A percentile compares a stretch with the other conserved stretches of the same genome.
These are phyloP conservation scores for Leishmania aethiopica DNA, from an alignment of 208 protist genomes.

Conservation along the genomic window DNA sequence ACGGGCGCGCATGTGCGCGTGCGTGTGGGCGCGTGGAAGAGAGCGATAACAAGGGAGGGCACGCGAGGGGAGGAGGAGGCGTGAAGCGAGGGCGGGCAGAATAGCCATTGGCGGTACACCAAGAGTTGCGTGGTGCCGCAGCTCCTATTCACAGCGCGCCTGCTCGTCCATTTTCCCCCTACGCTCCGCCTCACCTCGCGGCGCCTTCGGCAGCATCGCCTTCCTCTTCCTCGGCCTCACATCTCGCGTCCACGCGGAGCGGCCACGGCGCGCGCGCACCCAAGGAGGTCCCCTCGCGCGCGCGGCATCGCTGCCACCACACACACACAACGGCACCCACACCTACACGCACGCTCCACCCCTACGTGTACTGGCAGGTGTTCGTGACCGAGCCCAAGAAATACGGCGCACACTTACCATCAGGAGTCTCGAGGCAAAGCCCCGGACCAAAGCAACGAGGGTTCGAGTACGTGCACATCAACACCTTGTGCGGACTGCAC, in stretches of 20 bases:
- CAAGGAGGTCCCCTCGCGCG: not conserved
- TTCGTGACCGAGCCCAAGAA: slow-evolving; percentile 7
- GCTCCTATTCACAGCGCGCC: not conserved
- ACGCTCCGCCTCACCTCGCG: not conserved
- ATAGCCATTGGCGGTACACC: not conserved
- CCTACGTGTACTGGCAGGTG: slow-evolving; percentile 7
- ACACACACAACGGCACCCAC: not conserved
- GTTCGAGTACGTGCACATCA: slow-evolving; percentile 30
- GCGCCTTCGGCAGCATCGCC: not conserved
- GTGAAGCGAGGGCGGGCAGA: not conserved
- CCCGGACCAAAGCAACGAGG: not conserved
- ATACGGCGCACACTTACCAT: slow-evolving; percentile 26
- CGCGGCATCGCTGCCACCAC: not conserved
- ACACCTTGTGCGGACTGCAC: slow-evolving; percentile 38
- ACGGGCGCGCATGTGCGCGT: not conserved
- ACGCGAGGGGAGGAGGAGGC: not conserved
- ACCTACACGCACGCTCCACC: no score
- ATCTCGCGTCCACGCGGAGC: not conserved
- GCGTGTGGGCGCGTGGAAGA: not conserved
- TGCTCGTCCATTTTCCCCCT: not conserved
- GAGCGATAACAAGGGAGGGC: not conserved
- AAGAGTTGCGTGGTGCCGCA: not conserved
- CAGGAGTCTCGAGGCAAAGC: not conserved
- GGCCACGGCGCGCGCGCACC: not conserved
- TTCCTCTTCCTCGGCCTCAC: not conserved